Evolutionary conservation across 495 filamentous ascomycete species (phyloP).

Genomic region (Penicillium paxilli): DNA sequence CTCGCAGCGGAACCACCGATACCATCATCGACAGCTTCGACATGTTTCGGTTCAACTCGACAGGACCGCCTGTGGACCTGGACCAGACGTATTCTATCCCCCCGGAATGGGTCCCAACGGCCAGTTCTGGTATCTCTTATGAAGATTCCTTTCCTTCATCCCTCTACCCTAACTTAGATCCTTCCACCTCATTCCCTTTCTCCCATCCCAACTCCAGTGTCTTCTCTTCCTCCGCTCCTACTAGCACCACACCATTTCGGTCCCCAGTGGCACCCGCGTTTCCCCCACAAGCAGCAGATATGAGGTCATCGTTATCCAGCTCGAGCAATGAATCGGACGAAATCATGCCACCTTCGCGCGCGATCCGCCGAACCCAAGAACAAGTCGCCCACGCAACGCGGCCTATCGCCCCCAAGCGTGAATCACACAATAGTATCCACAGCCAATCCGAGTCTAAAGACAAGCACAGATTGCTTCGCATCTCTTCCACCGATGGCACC

Average conservation of each 20-base stretch:
- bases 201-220: constrained; percentile 28
- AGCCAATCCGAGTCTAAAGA: constrained; percentile 30
- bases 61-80: constrained; percentile 30
- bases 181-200: constrained; percentile 26
- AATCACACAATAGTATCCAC: constrained; percentile 20
- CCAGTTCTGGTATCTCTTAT: constrained; percentile 26
- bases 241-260: constrained; percentile 24
- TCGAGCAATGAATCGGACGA: constrained; percentile 32
- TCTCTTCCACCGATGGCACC: constrained; percentile 59
- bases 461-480: constrained; percentile 52
- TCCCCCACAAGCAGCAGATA: constrained; percentile 26
- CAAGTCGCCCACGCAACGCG: constrained; percentile 43
- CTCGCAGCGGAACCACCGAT: constrained; percentile 44
- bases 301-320: constrained; percentile 36
- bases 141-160: constrained; percentile 32
- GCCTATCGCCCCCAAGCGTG: constrained; percentile 47
- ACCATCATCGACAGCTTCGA: constrained; percentile 45
- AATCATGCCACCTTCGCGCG: constrained; percentile 34
- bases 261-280: constrained; percentile 14
- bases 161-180: constrained; percentile 31
- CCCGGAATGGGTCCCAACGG: constrained; percentile 35
- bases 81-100: constrained; percentile 32
- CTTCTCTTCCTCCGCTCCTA: constrained; percentile 41
- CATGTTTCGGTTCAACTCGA: constrained; percentile 45
- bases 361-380: constrained; percentile 44